Evolutionary conservation across 176 grass and related monocot genomes (phyloP).

Genomic region (Triticum urartu): DNA sequence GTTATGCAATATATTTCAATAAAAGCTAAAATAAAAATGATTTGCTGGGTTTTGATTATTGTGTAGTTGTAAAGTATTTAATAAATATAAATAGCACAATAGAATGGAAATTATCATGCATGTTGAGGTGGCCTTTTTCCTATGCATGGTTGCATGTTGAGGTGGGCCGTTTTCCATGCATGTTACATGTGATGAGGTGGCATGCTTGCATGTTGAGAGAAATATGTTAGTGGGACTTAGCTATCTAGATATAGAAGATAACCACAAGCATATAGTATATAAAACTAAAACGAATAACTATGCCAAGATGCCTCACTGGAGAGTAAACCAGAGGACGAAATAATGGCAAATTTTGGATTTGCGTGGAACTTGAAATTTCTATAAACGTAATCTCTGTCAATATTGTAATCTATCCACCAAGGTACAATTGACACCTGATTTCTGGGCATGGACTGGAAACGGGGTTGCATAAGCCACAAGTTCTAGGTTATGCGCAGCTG

Average conservation of each 20-base stretch:
- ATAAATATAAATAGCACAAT: no score
- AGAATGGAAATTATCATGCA: no score
- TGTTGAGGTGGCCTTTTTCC: no score
- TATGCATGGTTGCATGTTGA: no score
- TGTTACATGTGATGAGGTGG: no score
- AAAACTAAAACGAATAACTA: conserved; percentile 19
- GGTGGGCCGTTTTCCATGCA: no score
- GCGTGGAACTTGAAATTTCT: conserved; percentile 16
- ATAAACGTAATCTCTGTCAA: background rate
- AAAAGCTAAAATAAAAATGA: no score
- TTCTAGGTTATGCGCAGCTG: conserved; percentile 15
- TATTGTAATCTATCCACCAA: conserved; percentile 12
- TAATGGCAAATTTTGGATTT: background rate
- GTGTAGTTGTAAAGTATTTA: no score
- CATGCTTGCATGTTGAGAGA: no score
- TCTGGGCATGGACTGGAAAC: conserved; percentile 5
- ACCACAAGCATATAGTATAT: conserved; percentile 10
- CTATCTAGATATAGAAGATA: background rate
- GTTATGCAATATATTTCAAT: no score
- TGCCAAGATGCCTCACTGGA: background rate
- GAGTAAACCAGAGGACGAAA: conserved; percentile 15
- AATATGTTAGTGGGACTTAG: no score
- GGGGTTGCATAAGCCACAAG: background rate
- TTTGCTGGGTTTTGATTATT: no score
- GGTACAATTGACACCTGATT: background rate